These are phyloP conservation scores for Entoloma clypeatum DNA, from an alignment of 1,284 basidiomycete genomes.

Conservation along the genomic window DNA sequence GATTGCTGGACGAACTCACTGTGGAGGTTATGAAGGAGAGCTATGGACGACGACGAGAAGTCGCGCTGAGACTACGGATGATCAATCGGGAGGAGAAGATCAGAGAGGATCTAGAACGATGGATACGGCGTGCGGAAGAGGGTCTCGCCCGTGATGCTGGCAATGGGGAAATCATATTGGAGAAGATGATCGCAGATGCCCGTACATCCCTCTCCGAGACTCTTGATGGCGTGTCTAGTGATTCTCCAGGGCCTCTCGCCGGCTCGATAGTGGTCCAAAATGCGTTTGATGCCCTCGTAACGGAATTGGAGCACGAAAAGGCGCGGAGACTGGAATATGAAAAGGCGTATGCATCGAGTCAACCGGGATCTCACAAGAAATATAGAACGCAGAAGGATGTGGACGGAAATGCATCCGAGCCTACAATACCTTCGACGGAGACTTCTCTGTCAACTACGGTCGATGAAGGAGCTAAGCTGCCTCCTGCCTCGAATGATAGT, in stretches of 20 bases:
- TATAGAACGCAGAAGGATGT: background rate
- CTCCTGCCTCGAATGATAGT: too few relatives aligned
- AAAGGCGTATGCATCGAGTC: constrained; percentile 19
- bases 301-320: constrained; percentile 65
- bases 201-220: constrained; percentile 33
- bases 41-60: constrained; percentile 73
- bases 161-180: constrained; percentile 14
- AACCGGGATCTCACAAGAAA: background rate
- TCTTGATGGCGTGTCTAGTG: constrained; percentile 36
- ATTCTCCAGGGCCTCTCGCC: constrained; percentile 39
- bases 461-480: too few relatives aligned
- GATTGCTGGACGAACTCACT: constrained; percentile 68
- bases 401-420: background rate
- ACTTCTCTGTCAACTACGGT: too few relatives aligned
- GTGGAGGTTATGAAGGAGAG: constrained; percentile 72
- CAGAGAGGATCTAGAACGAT: constrained; percentile 51
- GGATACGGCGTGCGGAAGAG: constrained; percentile 52
- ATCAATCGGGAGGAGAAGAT: constrained; percentile 66
- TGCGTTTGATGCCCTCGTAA: constrained; percentile 54
- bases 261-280: constrained; percentile 59
- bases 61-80: constrained; percentile 64
- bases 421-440: too few relatives aligned
- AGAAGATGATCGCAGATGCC: constrained; percentile 44
- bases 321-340: constrained; percentile 55
- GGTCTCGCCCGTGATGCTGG: constrained; percentile 24